Base-by-base conservation (phyloP, 2,329 filamentous ascomycete species). In the Nemania diffusa region DNA sequence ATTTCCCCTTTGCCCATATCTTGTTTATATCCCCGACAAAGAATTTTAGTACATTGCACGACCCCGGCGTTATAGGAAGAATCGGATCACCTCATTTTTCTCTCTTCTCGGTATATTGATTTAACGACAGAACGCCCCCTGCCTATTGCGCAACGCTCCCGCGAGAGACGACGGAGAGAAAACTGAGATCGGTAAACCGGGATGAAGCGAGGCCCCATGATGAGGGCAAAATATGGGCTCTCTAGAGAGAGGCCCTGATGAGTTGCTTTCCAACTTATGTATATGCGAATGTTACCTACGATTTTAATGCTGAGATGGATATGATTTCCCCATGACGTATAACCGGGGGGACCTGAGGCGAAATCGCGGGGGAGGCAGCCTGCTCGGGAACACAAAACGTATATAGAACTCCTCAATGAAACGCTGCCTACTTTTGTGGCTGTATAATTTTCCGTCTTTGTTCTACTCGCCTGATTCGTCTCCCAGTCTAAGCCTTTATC, bases 61-160 rank as follows among this genome's bases (percentile, higher is more conserved):
- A 72, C 66, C 69, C 69, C 68, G 73, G 74, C 72, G 74, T 75
- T 75, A 69, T 51, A 69, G 68, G 68, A 65, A 64, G 50, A 44
- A 61, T 53, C 15, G 48, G 58, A 37, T 51, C 42, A 44, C 53
- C 64, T 52, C 44, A 57, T 69, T 57, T 65, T 52, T 52, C 22
- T n/a, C 13, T 26, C 17, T n/a, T 42, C 27, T 58, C 50, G 24
- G 7, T 51, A 26, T 27, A 40, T 40, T 13, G 34, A 40, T 13
- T 40, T 42, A 27, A 32, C 15, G 34, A 20, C 58, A 3, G 27
- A 56, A 48, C 34, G 17, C 34, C 55, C 27, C 24, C 46, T 37
- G 27, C 32, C 13, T 13, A 46, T 57, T 53, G 37, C 50, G 57
- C 24, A 55, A 61, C 65, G 51, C 64, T 26, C 37, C 15, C 17